Conservation (phyloP, 768 basidiomycete species). For the Rhizopogon sp. region DNA sequence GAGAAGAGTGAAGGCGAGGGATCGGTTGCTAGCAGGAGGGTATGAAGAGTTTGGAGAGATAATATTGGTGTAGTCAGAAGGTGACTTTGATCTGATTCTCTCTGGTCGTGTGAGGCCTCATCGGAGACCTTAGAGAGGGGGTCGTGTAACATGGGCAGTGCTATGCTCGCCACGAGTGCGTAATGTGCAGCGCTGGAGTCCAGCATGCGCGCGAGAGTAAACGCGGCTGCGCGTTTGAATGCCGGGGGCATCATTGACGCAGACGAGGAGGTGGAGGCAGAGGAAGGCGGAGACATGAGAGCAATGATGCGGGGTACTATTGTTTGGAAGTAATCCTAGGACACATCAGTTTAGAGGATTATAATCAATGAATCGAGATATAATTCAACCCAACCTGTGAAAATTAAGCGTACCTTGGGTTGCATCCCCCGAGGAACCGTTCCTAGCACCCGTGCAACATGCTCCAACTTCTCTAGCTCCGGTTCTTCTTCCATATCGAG, state of each 20-base stretch:
- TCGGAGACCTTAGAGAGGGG: conserved; percentile 35
- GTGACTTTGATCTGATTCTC: not conserved
- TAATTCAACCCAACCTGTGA: not conserved
- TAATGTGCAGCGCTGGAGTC: conserved; percentile 25
- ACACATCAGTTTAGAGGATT: not conserved
- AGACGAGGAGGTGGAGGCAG: not conserved
- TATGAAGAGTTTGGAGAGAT: conserved; percentile 47
- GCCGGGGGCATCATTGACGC: conserved; percentile 23
- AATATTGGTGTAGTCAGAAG: conserved; percentile 21
- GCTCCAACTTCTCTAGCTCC: conserved; percentile 67
- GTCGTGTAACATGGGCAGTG: conserved; percentile 47
- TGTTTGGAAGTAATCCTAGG: conserved; percentile 56
- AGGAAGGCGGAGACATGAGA: conserved; percentile 31
- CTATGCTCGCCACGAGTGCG: conserved; percentile 20
- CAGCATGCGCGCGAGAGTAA: conserved; percentile 64
- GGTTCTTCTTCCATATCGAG: conserved; percentile 47
- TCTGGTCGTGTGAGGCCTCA: not conserved
- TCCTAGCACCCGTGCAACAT: conserved; percentile 58
- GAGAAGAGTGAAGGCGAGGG: conserved; percentile 69
- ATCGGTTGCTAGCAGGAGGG: conserved; percentile 69
- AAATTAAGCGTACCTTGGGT: conserved; percentile 41
- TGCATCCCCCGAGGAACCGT: conserved; percentile 55
- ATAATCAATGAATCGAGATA: not conserved
- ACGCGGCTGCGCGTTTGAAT: conserved; percentile 61
- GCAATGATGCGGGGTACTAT: conserved; percentile 53